phyloP scores from a whole-genome alignment of 73 alveolate genomes.

The Blepharisma japonicum region DNA sequence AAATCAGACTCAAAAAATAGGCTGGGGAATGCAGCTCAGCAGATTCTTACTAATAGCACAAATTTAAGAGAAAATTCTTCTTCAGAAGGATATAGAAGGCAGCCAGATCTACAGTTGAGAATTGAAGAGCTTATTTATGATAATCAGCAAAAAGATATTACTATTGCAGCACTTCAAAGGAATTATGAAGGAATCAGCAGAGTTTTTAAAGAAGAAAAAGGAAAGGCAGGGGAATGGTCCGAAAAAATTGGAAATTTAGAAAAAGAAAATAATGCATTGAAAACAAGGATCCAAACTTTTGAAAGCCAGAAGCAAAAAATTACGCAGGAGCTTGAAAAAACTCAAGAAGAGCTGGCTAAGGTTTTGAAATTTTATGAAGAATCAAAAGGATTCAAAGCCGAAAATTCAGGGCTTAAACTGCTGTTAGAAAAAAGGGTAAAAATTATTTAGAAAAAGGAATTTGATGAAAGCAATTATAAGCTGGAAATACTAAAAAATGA shows the following conservation, averaged over 20 bases:
- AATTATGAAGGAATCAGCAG: conserved; percentile 13
- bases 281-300: not conserved
- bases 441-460: not conserved
- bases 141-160: not conserved
- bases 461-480: not conserved
- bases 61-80: not conserved
- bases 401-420: not conserved
- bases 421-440: conserved; percentile 3
- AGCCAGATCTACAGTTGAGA: not conserved
- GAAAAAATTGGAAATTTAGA: not conserved
- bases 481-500: not conserved
- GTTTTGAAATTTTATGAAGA: conserved; percentile 24
- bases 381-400: not conserved
- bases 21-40: conserved; percentile 16
- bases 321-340: not conserved
- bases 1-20: not conserved
- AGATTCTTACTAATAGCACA: conserved; percentile 10
- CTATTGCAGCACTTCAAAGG: conserved; percentile 11
- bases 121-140: not conserved
- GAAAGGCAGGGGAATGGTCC: not conserved
- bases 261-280: not conserved
- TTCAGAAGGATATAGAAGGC: not conserved
- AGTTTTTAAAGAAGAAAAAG: conserved; percentile 13
- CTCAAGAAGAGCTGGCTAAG: conserved; percentile 12
- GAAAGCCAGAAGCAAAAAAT: conserved; percentile 12